phyloP scores from a whole-genome alignment of 1,284 basidiomycete species.

The Leucoagaricus sp. region DNA sequence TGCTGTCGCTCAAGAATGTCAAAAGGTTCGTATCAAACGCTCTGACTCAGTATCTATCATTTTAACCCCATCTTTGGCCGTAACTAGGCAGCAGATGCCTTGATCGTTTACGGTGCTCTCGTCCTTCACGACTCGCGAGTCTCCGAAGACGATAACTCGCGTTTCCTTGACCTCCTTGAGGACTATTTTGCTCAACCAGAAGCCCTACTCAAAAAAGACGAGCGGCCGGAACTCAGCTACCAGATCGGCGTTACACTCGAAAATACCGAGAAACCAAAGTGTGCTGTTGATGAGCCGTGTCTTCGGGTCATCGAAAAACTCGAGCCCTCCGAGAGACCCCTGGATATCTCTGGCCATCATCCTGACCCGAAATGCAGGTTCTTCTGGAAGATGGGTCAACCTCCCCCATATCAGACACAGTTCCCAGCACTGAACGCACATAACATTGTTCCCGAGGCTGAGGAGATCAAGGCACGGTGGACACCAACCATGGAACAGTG shows the following conservation, averaged over 20 bases:
- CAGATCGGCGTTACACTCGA: conserved; percentile 88
- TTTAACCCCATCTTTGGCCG: conserved; percentile 12
- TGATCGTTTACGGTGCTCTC: conserved; percentile 82
- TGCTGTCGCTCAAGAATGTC: conserved; percentile 59
- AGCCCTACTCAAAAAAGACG: conserved; percentile 66
- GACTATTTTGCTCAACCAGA: conserved; percentile 85
- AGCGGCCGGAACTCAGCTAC: conserved; percentile 77
- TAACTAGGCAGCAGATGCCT: conserved; percentile 71
- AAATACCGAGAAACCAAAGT: conserved; percentile 92
- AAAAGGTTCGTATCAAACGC: conserved; percentile 49
- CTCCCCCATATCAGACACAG: conserved; percentile 75
- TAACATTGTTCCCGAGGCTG: conserved; percentile 75
- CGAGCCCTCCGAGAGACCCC: conserved; percentile 74
- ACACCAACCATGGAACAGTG: conserved; percentile 73
- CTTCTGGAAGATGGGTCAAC: conserved; percentile 85
- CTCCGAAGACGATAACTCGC: conserved; percentile 76
- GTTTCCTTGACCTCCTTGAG: conserved; percentile 80
- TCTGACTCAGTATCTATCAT: conserved; percentile 1
- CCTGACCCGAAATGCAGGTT: conserved; percentile 93
- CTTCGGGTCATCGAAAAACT: conserved; percentile 70
- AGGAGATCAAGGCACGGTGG: conserved; percentile 63
- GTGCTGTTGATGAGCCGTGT: conserved; percentile 76
- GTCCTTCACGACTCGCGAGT: conserved; percentile 83
- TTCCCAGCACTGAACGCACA: conserved; percentile 76
- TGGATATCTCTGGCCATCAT: conserved; percentile 76